Evolutionary conservation across 192 early-diverging fungal genomes (phyloP).

Genomic region (Diversispora epigaea): DNA sequence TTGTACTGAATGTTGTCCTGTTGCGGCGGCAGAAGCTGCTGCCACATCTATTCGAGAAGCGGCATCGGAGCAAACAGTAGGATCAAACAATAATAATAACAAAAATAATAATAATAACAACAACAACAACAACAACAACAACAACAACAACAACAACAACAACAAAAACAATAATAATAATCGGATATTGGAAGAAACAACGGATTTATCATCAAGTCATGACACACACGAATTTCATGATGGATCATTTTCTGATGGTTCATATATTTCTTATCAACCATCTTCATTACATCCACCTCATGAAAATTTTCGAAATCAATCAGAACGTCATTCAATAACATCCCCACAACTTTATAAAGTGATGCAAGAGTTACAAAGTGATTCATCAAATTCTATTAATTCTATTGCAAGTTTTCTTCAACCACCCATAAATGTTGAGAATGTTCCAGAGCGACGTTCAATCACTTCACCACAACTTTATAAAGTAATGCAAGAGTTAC

Average conservation of each 20-base stretch:
- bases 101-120: no score
- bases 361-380: neutral
- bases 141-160: no score
- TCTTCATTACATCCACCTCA: neutral
- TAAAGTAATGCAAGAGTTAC: no score
- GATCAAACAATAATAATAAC: neutral
- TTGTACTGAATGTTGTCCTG: conserved; percentile 42
- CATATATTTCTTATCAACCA: no score
- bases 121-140: no score
- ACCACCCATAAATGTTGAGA: neutral
- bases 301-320: no score
- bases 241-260: no score
- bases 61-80: neutral
- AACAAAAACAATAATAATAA: no score
- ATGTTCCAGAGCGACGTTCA: neutral
- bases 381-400: neutral
- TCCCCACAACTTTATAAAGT: neutral
- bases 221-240: no score
- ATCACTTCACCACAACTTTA: no score
- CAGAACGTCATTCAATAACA: neutral
- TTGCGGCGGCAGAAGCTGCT: conserved; percentile 34
- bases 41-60: conserved; percentile 2
- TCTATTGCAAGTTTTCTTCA: neutral
- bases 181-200: no score
- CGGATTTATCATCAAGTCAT: no score